Conservation (phyloP, 208 protist species). For the Leishmania martiniquensis region DNA sequence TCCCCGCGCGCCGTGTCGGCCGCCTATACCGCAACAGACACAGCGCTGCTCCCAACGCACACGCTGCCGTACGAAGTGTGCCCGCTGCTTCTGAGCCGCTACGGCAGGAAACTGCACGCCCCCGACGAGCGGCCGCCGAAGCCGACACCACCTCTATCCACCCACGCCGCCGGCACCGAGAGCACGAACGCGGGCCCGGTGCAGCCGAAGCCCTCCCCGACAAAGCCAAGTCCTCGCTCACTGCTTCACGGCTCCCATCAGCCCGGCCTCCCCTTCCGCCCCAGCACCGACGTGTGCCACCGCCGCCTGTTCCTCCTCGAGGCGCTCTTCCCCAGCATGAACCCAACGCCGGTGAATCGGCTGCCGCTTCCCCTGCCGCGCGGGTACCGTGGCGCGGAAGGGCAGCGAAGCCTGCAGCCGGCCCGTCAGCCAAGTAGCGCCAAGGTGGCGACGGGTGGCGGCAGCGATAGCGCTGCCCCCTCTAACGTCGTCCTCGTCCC, state of each 20-base stretch:
- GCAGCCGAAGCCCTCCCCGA: background rate
- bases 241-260: background rate
- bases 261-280: background rate
- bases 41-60: background rate
- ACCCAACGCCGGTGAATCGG: conserved; percentile 13
- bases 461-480: background rate
- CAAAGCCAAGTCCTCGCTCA: background rate
- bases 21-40: background rate
- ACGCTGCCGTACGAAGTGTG: conserved; percentile 36
- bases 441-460: background rate
- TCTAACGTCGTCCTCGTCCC: conserved; percentile 1
- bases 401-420: background rate
- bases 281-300: conserved; percentile 28
- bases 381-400: background rate
- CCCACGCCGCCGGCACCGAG: background rate
- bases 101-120: conserved; percentile 18
- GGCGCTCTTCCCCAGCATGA: conserved; percentile 33
- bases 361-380: conserved; percentile 11
- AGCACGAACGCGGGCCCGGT: background rate
- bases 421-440: background rate
- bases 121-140: conserved; percentile 11
- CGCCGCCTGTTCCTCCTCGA: conserved; percentile 34
- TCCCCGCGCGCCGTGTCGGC: background rate
- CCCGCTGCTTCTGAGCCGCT: conserved; percentile 25
- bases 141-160: background rate